Conservation (phyloP, 331 rosid genomes). For the Phaseolus coccineus region DNA sequence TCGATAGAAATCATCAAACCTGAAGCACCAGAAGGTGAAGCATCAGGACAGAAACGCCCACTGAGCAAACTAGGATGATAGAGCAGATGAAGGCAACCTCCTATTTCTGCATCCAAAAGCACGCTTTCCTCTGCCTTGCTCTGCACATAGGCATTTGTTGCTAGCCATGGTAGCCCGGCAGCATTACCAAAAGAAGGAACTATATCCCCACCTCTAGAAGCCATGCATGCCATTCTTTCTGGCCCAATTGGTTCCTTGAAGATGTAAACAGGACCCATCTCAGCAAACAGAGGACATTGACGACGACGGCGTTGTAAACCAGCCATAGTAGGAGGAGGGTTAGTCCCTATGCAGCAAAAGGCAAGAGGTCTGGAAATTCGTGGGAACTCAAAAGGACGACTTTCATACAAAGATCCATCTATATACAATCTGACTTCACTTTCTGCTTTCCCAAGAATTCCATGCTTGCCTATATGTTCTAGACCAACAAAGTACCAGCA, state of each 20-base stretch:
- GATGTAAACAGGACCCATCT: constrained; percentile 95
- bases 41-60: constrained; percentile 96
- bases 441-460: constrained; percentile 88
- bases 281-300: constrained; percentile 97
- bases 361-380: constrained; percentile 93
- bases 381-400: constrained; percentile 92
- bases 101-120: constrained; percentile 88
- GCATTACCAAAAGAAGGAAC: constrained; percentile 93
- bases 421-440: constrained; percentile 85
- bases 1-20: constrained; percentile 56
- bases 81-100: constrained; percentile 83
- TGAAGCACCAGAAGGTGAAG: constrained; percentile 93
- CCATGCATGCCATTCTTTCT: constrained; percentile 82
- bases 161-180: constrained; percentile 89
- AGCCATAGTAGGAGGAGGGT: constrained; percentile 98
- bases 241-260: constrained; percentile 93
- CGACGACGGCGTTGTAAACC: constrained; percentile 97
- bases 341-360: constrained; percentile 96
- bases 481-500: constrained; percentile 95
- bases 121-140: constrained; percentile 79
- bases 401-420: constrained; percentile 86
- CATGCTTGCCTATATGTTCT: constrained; percentile 89
- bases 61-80: constrained; percentile 92
- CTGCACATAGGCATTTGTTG: constrained; percentile 71
- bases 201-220: constrained; percentile 90